Percentiles rank a stretch among this genome's conserved stretches.
These are phyloP conservation scores for Podosphaera xanthii DNA, from an alignment of 2,329 filamentous ascomycete species.

Conservation along the genomic window DNA sequence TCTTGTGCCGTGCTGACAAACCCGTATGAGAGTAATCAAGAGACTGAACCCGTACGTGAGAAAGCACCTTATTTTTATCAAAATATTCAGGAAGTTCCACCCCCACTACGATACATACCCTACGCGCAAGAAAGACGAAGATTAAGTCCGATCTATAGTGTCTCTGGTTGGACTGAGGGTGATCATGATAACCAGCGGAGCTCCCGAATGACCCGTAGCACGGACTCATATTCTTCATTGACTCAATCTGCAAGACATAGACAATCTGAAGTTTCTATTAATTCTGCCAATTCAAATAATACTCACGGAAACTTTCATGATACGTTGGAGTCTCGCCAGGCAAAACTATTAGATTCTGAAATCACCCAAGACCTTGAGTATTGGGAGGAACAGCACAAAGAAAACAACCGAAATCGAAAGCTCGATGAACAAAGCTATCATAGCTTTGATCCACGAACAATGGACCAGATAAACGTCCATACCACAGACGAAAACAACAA, in stretches of 20 bases:
- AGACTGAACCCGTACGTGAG: conserved; percentile 10
- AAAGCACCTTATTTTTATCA: conserved; percentile 20
- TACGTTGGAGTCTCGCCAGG: conserved; percentile 15
- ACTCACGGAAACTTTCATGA: conserved; percentile 14
- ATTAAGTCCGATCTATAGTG: conserved; percentile 76
- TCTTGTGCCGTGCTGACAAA: conserved; percentile 19
- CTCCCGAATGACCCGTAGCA: conserved; percentile 27
- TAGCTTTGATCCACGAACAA: conserved; percentile 30
- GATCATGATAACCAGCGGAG: conserved; percentile 36
- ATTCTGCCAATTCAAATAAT: conserved; percentile 14
- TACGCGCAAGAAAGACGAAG: conserved; percentile 47
- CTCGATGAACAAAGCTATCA: conserved; percentile 36
- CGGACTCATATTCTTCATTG: conserved; percentile 37
- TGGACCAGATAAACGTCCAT: conserved; percentile 28
- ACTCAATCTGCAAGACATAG: conserved; percentile 30
- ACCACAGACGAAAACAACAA: conserved; percentile 30
- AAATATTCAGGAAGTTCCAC: conserved; percentile 33
- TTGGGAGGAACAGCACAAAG: conserved; percentile 16
- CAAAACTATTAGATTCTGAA: conserved; percentile 20
- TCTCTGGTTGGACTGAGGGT: conserved; percentile 62
- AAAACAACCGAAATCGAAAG: conserved; percentile 20
- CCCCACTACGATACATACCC: conserved; percentile 41
- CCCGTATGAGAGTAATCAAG: conserved; percentile 16
- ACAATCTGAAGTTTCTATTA: conserved; percentile 32
- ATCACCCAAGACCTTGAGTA: conserved; percentile 21